These are phyloP conservation scores for Casuarina equisetifolia DNA, from an alignment of 306 rosid species.

Conservation along the genomic window DNA sequence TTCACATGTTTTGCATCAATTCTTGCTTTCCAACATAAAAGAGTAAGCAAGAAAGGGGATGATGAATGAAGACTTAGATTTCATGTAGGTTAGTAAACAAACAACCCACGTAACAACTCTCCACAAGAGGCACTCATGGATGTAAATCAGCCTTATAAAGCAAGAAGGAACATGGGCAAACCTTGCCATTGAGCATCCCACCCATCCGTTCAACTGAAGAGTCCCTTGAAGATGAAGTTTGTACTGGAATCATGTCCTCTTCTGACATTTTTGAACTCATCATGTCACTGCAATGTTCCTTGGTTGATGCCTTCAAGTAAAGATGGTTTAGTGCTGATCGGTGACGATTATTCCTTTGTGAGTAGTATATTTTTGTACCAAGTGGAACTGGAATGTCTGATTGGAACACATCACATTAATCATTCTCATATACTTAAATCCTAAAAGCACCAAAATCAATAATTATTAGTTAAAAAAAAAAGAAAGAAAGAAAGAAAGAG, in stretches of 20 bases:
- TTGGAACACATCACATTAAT: slow-evolving; percentile 24
- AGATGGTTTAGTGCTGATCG: slow-evolving; percentile 68
- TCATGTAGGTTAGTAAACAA: slow-evolving; percentile 8
- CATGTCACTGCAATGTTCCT: slow-evolving; percentile 42
- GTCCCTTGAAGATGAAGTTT: slow-evolving; percentile 37
- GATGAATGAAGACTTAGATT: background rate
- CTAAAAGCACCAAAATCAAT: slow-evolving; percentile 21
- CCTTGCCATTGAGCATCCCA: slow-evolving; percentile 41
- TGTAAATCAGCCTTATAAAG: slow-evolving; percentile 10
- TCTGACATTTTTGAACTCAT: slow-evolving; percentile 36
- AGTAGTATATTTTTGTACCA: slow-evolving; percentile 86
- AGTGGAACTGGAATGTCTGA: slow-evolving; percentile 83
- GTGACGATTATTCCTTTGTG: slow-evolving; percentile 70
- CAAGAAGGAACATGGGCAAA: slow-evolving; percentile 28
- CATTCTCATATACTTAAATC: slow-evolving; percentile 20
- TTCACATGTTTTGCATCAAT: background rate
- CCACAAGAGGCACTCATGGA: background rate
- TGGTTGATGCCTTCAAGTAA: slow-evolving; percentile 54
- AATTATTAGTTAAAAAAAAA: slow-evolving; percentile 17
- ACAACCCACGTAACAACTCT: background rate
- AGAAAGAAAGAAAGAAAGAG: background rate
- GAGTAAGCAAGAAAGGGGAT: background rate
- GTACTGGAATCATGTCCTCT: slow-evolving; percentile 32
- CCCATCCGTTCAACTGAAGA: slow-evolving; percentile 37
- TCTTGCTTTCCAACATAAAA: background rate